Base-by-base conservation (phyloP, 495 filamentous ascomycete species). In the Terfezia claveryi region DNA sequence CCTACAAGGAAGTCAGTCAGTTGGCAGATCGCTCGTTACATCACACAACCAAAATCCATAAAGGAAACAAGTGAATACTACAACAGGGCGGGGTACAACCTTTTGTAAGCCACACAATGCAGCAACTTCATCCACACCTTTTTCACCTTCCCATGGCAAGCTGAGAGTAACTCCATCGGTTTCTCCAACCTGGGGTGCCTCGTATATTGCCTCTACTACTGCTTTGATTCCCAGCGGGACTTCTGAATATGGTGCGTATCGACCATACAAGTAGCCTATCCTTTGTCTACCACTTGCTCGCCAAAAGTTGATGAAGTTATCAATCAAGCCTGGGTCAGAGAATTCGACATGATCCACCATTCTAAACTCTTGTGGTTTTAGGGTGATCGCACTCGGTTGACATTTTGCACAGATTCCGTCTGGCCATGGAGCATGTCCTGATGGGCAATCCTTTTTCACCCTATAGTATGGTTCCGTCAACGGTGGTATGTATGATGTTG, bases 291-390 rank as follows among this genome's bases (percentile, higher is more conserved):
- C 77, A 1, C 83, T 88, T 49, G 73, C 76, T 56, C 91, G 77
- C 91, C 91, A 99, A 58, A 89, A 89, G 58, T 94, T 78, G 41
- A 99, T 77, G 36, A 95, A 77, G 8, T 78, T 80, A 64, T 99
- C 81, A 64, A 99, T 82, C 20, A 95, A 69, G 37, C 76, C 74
- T 1, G 85, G 77, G 1, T 82, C 78, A 4, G 91, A 76, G 64
- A 99, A 99, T 64, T 99, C 91, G 58, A 99, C 88, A 67, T 99
- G 91, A 63, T 99, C 91, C 0, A 99, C 87, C 85, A 88, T 95
- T n/a, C 91, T 84, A 64, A 83, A 99, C 37, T 83, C 74, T 65
- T 99, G 91, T 12, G 85, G 84, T 61, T 95, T 87, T 20, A 99
- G 73, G 49, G 83, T 94, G 66, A 99, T 99, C 27, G 91, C 91